Percentiles rank a stretch among this genome's conserved stretches.
Evolutionary conservation across 129 eudicot genomes (phyloP).

Genomic region (Helianthus annuus): HanXRQr2.0-SUNRISE NC_035439.2:4043577-4044076

Average conservation of each 20-base stretch:
- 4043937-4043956: slow-evolving; percentile 89
- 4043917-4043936: slow-evolving; percentile 98
- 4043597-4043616: slow-evolving; percentile 65
- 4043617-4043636: slow-evolving; percentile 53
- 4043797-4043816: slow-evolving; percentile 73
- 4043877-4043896: slow-evolving; percentile 98
- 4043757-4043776: slow-evolving; percentile 93
- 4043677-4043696: slow-evolving; percentile 39
- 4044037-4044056: too few relatives aligned
- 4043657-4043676: slow-evolving; percentile 33
- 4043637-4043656: slow-evolving; percentile 33
- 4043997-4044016: slow-evolving; percentile 10
- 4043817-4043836: slow-evolving; percentile 66
- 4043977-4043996: slow-evolving; percentile 5
- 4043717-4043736: slow-evolving; percentile 64
- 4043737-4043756: slow-evolving; percentile 94
- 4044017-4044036: slow-evolving; percentile 1
- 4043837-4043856: slow-evolving; percentile 78
- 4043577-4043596: slow-evolving; percentile 73
- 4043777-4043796: slow-evolving; percentile 90
- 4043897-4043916: slow-evolving; percentile 91
- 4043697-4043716: slow-evolving; percentile 38
- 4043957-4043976: slow-evolving; percentile 63
- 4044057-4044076: too few relatives aligned
- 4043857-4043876: slow-evolving; percentile 93